Percentiles rank a stretch among this genome's conserved stretches.
Conservation (phyloP, 2,329 filamentous ascomycete genomes). For the Aspergillus pseudoviridinutans region DNA sequence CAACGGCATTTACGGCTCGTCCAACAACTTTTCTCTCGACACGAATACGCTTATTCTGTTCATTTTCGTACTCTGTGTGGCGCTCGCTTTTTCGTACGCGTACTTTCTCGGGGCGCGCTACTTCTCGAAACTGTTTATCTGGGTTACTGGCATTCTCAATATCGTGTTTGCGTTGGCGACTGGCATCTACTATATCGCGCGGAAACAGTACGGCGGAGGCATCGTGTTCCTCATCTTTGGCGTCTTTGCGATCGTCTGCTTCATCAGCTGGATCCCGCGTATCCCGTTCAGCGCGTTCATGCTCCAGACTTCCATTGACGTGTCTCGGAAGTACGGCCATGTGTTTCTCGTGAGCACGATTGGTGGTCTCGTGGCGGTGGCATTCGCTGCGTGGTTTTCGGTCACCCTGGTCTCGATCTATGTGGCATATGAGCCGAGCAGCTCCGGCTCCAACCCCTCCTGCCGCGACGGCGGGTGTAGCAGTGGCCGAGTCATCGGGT, state of each 20-base stretch:
- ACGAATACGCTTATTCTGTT: conserved; percentile 87
- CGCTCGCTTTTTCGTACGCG: conserved; percentile 67
- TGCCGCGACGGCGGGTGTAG: conserved; percentile 63
- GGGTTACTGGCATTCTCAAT: conserved; percentile 86
- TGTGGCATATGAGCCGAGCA: conserved; percentile 68
- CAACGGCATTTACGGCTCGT: conserved; percentile 67
- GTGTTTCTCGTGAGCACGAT: conserved; percentile 82
- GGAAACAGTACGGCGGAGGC: conserved; percentile 74
- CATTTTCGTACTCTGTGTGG: conserved; percentile 68
- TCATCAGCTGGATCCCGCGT: conserved; percentile 81
- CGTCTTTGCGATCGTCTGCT: conserved; percentile 76
- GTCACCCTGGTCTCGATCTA: conserved; percentile 85
- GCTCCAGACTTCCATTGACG: conserved; percentile 80
- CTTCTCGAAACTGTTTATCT: conserved; percentile 88
- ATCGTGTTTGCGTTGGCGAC: conserved; percentile 80
- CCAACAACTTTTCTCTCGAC: conserved; percentile 65
- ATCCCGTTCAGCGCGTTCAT: conserved; percentile 91
- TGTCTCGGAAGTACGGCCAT: conserved; percentile 78
- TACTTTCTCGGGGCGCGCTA: conserved; percentile 73
- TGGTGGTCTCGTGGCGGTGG: conserved; percentile 71
- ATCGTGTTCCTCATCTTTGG: conserved; percentile 83
- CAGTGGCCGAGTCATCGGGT: conserved; percentile 71
- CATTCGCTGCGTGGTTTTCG: conserved; percentile 79
- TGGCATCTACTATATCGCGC: conserved; percentile 77
- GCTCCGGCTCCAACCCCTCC: conserved; percentile 46